These are phyloP conservation scores for Skeletonema potamos DNA, from an alignment of 108 stramenopile genomes.

Conservation along the genomic window DNA sequence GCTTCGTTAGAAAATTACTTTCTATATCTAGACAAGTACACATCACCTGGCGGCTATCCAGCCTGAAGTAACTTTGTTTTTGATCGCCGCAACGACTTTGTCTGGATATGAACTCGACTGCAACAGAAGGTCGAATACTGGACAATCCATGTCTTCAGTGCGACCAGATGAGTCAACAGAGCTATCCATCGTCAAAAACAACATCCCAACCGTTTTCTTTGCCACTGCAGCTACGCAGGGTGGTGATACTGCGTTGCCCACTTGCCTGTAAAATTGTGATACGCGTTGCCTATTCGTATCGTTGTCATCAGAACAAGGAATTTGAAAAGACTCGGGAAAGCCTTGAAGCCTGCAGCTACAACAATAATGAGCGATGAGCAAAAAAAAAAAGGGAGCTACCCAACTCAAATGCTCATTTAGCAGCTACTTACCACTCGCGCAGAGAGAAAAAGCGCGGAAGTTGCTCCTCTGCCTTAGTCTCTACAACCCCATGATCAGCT, in stretches of 20 bases:
- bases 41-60: too few relatives aligned
- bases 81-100: conserved; percentile 1
- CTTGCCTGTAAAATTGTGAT: conserved; percentile 24
- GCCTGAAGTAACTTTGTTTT: background rate
- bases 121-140: conserved; percentile 6
- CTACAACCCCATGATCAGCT: background rate
- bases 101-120: conserved; percentile 7
- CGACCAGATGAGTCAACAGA: background rate
- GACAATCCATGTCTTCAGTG: background rate
- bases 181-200: background rate
- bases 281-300: background rate
- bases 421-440: conserved; percentile 13
- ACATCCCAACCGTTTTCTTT: background rate
- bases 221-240: conserved; percentile 27
- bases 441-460: conserved; percentile 37
- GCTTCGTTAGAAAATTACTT: too few relatives aligned
- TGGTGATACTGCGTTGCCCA: conserved; percentile 28
- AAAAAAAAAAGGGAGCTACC: background rate
- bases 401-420: background rate
- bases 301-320: background rate
- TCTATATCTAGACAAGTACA: too few relatives aligned
- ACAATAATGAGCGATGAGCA: background rate
- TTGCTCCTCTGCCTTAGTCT: background rate
- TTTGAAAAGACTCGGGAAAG: conserved; percentile 33
- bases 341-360: conserved; percentile 36